Percentiles rank a stretch among this genome's conserved stretches.
These are phyloP conservation scores for Ramularia collo-cygni DNA, from an alignment of 2,329 filamentous ascomycete genomes.

Conservation along the genomic window DNA sequence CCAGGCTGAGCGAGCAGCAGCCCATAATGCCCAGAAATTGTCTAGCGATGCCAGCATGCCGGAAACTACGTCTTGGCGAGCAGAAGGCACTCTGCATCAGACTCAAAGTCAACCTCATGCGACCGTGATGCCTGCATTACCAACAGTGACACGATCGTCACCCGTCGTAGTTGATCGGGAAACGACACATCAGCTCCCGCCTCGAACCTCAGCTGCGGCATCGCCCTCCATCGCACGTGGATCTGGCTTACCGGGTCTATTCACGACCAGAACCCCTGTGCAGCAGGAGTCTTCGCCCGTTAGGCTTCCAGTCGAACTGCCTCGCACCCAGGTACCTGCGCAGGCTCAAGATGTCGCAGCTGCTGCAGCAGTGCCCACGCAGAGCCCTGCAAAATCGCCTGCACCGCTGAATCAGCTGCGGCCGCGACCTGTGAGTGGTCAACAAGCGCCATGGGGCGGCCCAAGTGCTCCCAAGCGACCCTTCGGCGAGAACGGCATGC, in stretches of 20 bases:
- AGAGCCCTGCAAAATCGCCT: neutral
- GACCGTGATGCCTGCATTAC: neutral
- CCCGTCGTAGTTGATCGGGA: neutral
- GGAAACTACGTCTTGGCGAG: too few species aligned
- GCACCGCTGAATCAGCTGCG: slow-evolving; percentile 1
- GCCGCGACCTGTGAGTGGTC: neutral
- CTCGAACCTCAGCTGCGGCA: slow-evolving; percentile 2
- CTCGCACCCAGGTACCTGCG: too few species aligned
- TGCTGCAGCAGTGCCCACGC: neutral
- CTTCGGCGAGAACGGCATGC: slow-evolving; percentile 49
- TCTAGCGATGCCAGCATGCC: slow-evolving; percentile 1
- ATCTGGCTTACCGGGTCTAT: slow-evolving; percentile 23
- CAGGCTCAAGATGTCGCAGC: too few species aligned
- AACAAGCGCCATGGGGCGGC: too few species aligned
- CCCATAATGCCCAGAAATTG: neutral
- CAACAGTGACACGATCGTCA: slow-evolving; percentile 1
- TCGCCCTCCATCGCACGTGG: slow-evolving; percentile 12
- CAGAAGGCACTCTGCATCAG: too few species aligned
- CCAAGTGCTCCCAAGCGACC: slow-evolving; percentile 46
- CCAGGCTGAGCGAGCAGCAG: slow-evolving; percentile 33
- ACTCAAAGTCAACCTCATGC: neutral
- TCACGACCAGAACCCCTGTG: slow-evolving; percentile 17
- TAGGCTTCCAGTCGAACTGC: too few species aligned
- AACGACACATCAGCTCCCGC: neutral
- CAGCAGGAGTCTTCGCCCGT: neutral